A percentile compares a stretch with the other conserved stretches of the same genome.
phyloP scores from a whole-genome alignment of 441 rosid species.

The Euphorbia schlechtendalii region DNA sequence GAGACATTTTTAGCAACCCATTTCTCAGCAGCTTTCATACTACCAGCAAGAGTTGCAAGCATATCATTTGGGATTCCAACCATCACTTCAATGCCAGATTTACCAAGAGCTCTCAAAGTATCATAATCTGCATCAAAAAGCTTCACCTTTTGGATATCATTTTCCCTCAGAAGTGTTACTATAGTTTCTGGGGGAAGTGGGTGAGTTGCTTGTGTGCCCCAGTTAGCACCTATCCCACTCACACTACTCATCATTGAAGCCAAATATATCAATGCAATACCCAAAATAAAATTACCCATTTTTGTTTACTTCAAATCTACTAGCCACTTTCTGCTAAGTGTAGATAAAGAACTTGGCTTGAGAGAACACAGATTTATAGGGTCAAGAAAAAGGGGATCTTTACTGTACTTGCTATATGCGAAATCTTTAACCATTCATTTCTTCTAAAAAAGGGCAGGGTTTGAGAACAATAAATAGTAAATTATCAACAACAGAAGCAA shows the following conservation, averaged over 20 bases:
- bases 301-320: slow-evolving; percentile 14
- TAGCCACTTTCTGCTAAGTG: slow-evolving; percentile 9
- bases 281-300: slow-evolving; percentile 19
- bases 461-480: background rate
- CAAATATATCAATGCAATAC: slow-evolving; percentile 27
- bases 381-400: background rate
- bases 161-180: slow-evolving; percentile 58
- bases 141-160: slow-evolving; percentile 71
- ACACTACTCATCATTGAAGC: slow-evolving; percentile 28
- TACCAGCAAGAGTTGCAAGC: slow-evolving; percentile 58
- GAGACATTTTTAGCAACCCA: slow-evolving; percentile 88
- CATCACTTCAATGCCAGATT: slow-evolving; percentile 78
- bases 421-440: background rate
- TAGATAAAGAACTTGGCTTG: background rate
- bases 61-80: slow-evolving; percentile 94
- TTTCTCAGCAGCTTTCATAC: slow-evolving; percentile 71
- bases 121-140: slow-evolving; percentile 83
- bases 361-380: background rate
- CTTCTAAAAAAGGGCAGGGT: background rate
- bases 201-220: slow-evolving; percentile 86
- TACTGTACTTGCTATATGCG: background rate
- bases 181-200: slow-evolving; percentile 62
- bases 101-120: slow-evolving; percentile 60
- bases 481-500: background rate
- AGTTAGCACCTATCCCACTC: slow-evolving; percentile 77